phyloP scores from a whole-genome alignment of 768 basidiomycete genomes.

The Serendipita sp. region DNA sequence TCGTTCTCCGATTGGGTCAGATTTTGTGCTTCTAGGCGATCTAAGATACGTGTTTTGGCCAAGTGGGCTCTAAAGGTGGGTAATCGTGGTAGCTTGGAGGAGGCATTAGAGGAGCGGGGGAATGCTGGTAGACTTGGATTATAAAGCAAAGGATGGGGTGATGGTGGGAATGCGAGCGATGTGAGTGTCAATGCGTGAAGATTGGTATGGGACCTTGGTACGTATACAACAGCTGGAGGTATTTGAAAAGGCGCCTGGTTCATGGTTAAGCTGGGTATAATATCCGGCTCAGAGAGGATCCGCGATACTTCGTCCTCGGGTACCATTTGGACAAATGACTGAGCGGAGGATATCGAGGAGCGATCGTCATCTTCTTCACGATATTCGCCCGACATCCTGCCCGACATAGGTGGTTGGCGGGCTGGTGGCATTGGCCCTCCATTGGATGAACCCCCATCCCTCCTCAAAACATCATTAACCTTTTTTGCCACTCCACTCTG shows the following conservation, averaged over 20 bases:
- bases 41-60: neutral
- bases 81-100: neutral
- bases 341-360: neutral
- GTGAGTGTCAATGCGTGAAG: neutral
- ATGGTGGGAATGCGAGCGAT: conserved; percentile 5
- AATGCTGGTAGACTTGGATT: neutral
- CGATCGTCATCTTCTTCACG: conserved; percentile 1
- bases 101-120: conserved; percentile 1
- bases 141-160: neutral
- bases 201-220: conserved; percentile 1
- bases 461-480: neutral
- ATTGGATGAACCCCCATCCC: neutral
- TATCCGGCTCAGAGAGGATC: neutral
- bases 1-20: conserved; percentile 1
- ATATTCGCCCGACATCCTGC: neutral
- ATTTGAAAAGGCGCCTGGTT: conserved; percentile 4
- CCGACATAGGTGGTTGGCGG: neutral
- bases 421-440: neutral
- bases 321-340: neutral
- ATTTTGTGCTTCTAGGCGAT: conserved; percentile 2
- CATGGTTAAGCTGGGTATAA: neutral
- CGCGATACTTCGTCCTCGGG: neutral
- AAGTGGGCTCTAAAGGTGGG: conserved; percentile 1
- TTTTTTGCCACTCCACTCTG: neutral
- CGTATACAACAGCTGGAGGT: neutral